Conservation (phyloP, 2,329 filamentous ascomycete species). For the Dryadomyces sulphureus region DNA sequence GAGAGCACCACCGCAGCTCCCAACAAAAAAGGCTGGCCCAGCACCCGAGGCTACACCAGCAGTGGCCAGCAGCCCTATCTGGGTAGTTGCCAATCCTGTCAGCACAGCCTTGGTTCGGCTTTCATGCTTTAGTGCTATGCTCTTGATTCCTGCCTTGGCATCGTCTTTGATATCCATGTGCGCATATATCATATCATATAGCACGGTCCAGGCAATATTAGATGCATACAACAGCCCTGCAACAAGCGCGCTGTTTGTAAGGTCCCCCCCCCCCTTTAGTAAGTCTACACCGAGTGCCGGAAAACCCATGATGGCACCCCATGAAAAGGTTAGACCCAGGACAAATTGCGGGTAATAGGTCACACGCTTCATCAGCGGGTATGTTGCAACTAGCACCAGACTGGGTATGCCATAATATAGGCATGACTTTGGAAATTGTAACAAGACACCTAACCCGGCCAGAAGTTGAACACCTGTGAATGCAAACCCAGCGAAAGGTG, state of each 20-base stretch:
- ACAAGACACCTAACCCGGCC: conserved; percentile 54
- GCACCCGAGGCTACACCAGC: conserved; percentile 55
- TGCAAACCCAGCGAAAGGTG: conserved; percentile 52
- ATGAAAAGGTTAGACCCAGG: conserved; percentile 73
- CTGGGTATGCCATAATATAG: conserved; percentile 68
- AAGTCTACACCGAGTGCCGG: conserved; percentile 68
- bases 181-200: conserved; percentile 89
- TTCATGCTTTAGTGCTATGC: conserved; percentile 68
- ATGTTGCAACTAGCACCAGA: conserved; percentile 56
- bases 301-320: conserved; percentile 81
- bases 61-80: conserved; percentile 54
- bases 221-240: conserved; percentile 59
- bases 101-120: conserved; percentile 64
- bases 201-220: conserved; percentile 72
- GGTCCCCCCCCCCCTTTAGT: conserved; percentile 43
- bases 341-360: conserved; percentile 81
- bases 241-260: conserved; percentile 27
- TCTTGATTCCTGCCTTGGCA: conserved; percentile 74
- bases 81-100: conserved; percentile 51
- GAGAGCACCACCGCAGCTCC: conserved; percentile 50
- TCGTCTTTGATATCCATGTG: conserved; percentile 87
- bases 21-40: conserved; percentile 52
- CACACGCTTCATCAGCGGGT: conserved; percentile 72
- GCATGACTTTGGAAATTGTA: conserved; percentile 62
- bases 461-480: conserved; percentile 65